phyloP scores from a whole-genome alignment of 2,329 filamentous ascomycete species.

The Xylariaceae sp. region DNA sequence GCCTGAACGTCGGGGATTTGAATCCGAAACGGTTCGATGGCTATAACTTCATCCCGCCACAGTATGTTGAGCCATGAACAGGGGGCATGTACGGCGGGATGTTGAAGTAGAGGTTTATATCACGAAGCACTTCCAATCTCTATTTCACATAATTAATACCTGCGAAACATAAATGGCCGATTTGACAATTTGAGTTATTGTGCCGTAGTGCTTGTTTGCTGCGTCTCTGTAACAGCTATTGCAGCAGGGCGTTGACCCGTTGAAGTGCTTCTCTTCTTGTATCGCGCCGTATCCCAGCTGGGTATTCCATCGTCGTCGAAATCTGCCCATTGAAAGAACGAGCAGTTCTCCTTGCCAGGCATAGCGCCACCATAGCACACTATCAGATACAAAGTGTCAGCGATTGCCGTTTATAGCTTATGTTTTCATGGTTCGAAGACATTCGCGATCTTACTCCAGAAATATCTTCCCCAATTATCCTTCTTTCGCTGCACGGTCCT shows the following conservation, averaged over 20 bases:
- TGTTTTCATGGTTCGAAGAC: not conserved
- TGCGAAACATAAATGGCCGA: not conserved
- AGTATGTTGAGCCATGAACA: conserved; percentile 46
- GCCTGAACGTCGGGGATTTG: conserved; percentile 33
- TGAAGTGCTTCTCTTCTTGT: conserved; percentile 28
- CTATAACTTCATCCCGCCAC: conserved; percentile 37
- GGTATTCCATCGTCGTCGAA: conserved; percentile 89
- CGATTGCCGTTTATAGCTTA: not conserved
- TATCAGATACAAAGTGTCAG: conserved; percentile 14
- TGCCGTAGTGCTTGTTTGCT: not conserved
- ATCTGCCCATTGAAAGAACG: conserved; percentile 83
- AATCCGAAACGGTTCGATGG: conserved; percentile 21
- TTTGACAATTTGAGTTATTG: not conserved
- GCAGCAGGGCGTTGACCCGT: not conserved
- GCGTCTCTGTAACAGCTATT: not conserved
- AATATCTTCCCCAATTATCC: conserved; percentile 80
- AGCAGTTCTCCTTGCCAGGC: conserved; percentile 72
- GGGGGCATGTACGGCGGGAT: not conserved
- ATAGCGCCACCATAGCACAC: conserved; percentile 81
- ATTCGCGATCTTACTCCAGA: conserved; percentile 66
- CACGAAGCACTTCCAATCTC: not conserved
- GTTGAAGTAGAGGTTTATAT: not conserved
- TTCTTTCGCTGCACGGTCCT: conserved; percentile 81
- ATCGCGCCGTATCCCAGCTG: conserved; percentile 56
- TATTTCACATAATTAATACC: not conserved